Evolutionary conservation across 192 early-diverging fungal species (phyloP), one percentile per base, ranked within the genome.

Genomic region (Linnemannia hyalina): DNA sequence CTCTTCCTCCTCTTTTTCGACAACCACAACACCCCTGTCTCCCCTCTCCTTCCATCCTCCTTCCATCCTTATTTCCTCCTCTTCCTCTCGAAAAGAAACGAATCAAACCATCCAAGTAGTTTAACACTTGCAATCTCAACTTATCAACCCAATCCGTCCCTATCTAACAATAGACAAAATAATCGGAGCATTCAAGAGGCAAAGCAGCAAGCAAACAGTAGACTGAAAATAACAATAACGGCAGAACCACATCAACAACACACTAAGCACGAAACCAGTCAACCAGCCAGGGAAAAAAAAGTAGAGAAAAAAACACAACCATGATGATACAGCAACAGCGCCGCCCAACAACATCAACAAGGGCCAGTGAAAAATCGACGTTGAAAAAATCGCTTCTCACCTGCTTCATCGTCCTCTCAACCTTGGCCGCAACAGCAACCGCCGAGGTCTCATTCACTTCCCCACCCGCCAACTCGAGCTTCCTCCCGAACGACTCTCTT

Each of bases 391-490:
- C 46, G 8, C 49, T 41, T 22, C 46, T 73, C 26, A 29, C 23
- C 23, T 44, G 22, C 36, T 46, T 40, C 11, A 10, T 32, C 1
- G 3, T 29, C n/a, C 60, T 65, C 29, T 26, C 60, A 65, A 32
- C 55, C 6, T 23, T 60, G 75, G 65, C 65, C 8, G 15, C 23
- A 2, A 77, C 60, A 18, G 26, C 52, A 41, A 44, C 70, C 6
- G 84, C 75, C 52, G 77, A 86, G 18, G 75, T 86, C 75, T 40
- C n/a, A 23, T 86, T 86, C 52, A 41, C 3, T 8, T 3, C 20
- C 0, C 57, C 77, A n/a, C 32, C 79, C 16, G 41, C 23, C 20
- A 71, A 38, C 63, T 3, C 16, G 4, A 63, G 1, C 0, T 52
- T 70, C 44, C 77, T 74, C 13, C 80, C 84, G 9, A 79, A 79